Conservation (phyloP, 2,329 filamentous ascomycete species). For the Orbilia oligospora region DNA sequence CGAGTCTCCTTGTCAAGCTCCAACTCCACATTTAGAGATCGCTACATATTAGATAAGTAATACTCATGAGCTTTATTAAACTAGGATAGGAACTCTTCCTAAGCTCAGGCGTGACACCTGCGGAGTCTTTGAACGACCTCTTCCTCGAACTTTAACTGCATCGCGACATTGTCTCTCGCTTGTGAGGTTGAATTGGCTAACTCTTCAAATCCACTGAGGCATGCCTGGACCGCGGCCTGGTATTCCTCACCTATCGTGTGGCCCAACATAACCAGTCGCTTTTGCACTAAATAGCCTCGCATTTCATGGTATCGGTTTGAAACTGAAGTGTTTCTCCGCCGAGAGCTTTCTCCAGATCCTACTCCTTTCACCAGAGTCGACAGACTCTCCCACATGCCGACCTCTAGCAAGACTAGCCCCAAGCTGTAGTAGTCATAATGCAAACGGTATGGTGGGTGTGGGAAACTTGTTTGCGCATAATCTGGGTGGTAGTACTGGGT, state of each 20-base stretch:
- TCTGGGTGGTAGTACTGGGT: conserved; percentile 36
- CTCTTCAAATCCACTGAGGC: conserved; percentile 23
- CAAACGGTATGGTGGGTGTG: conserved; percentile 5
- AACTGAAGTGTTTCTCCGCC: background rate
- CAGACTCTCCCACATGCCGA: conserved; percentile 41
- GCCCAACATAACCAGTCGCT: conserved; percentile 15
- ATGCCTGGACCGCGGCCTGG: conserved; percentile 37
- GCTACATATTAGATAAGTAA: no score
- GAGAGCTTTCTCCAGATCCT: background rate
- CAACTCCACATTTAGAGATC: no score
- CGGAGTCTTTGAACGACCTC: conserved; percentile 36
- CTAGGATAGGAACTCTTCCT: no score
- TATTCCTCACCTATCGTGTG: conserved; percentile 41
- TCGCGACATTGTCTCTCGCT: background rate
- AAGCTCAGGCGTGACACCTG: conserved; percentile 2
- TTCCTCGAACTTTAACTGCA: conserved; percentile 44
- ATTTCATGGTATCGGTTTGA: conserved; percentile 28
- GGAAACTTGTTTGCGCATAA: conserved; percentile 7
- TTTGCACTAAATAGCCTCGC: conserved; percentile 6
- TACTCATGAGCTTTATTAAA: no score
- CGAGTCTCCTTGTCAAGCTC: no score
- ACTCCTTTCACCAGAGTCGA: background rate
- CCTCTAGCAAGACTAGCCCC: conserved; percentile 43
- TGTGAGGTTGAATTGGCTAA: background rate
- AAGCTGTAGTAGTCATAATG: conserved; percentile 50